Evolutionary conservation across 2,329 filamentous ascomycete genomes (phyloP).

Genomic region (Gremmenia infestans): DNA sequence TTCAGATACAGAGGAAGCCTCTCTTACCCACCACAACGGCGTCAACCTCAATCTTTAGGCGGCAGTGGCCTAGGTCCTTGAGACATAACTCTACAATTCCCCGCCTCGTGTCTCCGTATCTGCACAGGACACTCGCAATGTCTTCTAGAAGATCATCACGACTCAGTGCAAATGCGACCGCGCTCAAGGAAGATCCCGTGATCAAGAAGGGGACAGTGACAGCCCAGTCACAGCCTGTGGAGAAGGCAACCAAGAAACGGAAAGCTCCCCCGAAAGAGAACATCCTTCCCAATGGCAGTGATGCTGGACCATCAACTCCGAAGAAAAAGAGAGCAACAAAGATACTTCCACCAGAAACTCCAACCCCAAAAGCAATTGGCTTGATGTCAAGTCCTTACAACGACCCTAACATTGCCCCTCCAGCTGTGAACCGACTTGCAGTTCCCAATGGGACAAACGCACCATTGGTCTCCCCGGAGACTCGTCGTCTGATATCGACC

Average conservation of each 20-base stretch:
- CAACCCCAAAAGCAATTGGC: constrained; percentile 44
- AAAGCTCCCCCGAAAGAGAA: constrained; percentile 20
- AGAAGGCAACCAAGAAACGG: constrained; percentile 21
- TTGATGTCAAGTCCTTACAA: constrained; percentile 41
- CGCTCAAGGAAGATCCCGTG: constrained; percentile 7
- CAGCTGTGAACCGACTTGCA: constrained; percentile 47
- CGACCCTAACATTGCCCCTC: constrained; percentile 30
- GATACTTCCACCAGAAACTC: constrained; percentile 36
- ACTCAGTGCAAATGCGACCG: constrained; percentile 18
- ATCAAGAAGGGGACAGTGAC: neutral
- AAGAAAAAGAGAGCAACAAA: constrained; percentile 23
- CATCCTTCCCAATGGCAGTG: constrained; percentile 5
- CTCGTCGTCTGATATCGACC: constrained; percentile 56
- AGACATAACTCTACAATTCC: constrained; percentile 7
- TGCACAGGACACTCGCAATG: constrained; percentile 17
- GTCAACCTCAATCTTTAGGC: constrained; percentile 12
- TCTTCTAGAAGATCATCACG: constrained; percentile 27
- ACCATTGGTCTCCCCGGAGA: constrained; percentile 64
- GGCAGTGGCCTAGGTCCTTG: constrained; percentile 10
- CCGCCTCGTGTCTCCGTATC: neutral
- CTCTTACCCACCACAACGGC: neutral
- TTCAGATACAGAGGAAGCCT: neutral
- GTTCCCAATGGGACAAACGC: constrained; percentile 64
- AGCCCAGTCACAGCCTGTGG: constrained; percentile 10
- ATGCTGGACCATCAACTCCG: constrained; percentile 23